Percentiles rank a stretch among this genome's conserved stretches.
These are phyloP conservation scores for Scheffersomyces illinoinensis DNA, from an alignment of 1,139 yeast species.

Conservation along the genomic window DNA sequence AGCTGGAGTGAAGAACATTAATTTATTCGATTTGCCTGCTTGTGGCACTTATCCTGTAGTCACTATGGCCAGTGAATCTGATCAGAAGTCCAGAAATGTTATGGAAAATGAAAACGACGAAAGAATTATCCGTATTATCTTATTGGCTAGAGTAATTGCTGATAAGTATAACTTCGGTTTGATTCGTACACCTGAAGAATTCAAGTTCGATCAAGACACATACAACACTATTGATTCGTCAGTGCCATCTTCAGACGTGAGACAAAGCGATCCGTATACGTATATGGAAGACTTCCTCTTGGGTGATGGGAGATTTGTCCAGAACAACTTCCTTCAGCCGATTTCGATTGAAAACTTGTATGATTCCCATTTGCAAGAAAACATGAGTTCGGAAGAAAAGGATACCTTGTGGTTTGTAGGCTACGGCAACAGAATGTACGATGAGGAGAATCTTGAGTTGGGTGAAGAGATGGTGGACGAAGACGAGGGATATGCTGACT, in stretches of 20 bases:
- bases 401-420: slow-evolving; percentile 25
- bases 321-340: slow-evolving; percentile 41
- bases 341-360: slow-evolving; percentile 30
- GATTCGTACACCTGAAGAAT: slow-evolving; percentile 43
- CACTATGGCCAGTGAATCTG: slow-evolving; percentile 10
- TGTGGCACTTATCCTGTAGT: slow-evolving; percentile 55
- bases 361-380: slow-evolving; percentile 5
- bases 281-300: slow-evolving; percentile 39
- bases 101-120: slow-evolving; percentile 42
- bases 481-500: slow-evolving; percentile 10
- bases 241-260: slow-evolving; percentile 7
- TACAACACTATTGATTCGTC: slow-evolving; percentile 27
- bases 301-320: slow-evolving; percentile 45
- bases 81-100: slow-evolving; percentile 22
- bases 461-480: slow-evolving; percentile 13
- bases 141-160: slow-evolving; percentile 52
- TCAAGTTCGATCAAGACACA: slow-evolving; percentile 37
- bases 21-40: slow-evolving; percentile 64
- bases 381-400: slow-evolving; percentile 13
- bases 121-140: slow-evolving; percentile 50
- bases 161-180: slow-evolving; percentile 57
- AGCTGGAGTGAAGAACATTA: slow-evolving; percentile 57
- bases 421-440: slow-evolving; percentile 18
- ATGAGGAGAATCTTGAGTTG: slow-evolving; percentile 15
- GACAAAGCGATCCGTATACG: slow-evolving; percentile 22